Base-by-base conservation (phyloP, 2,329 filamentous ascomycete genomes). In the Beauveria asiatica region DNA sequence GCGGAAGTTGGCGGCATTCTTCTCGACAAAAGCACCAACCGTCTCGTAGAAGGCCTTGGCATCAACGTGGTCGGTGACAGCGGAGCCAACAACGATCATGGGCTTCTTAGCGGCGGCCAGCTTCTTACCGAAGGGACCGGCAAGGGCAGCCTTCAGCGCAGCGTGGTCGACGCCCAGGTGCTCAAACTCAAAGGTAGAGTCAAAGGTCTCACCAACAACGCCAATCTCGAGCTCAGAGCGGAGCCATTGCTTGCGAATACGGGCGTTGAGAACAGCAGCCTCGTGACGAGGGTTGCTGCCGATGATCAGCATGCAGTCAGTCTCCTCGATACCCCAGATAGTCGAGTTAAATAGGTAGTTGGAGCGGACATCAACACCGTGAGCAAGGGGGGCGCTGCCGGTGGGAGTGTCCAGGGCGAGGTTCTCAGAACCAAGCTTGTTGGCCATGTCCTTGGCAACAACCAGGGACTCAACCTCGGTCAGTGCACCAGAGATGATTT, bases 321-420 rank as follows among this genome's bases (percentile, higher is more conserved):
- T 91, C 70, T 96, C 90, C 76, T 99, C 94, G 42, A 97, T 89
- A 70, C 92, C 94, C 73, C 85, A 88, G 70, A 99, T 96, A 74
- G 83, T 90, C 42, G 92, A 96, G 83, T 99, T 99, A 83, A 99
- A 97, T 49, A 91, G 81, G 76, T 95, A 99, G 79, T 94, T 99
- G 62, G 92, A 90, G 65, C 93, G 90, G 62, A 97, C 83, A 70
- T 99, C 94, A 64, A 97, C 78, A 74, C 94, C 94, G 76, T 99
- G 94, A 41, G 93, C 89, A 64, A 97, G 78, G 16, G 94, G 94
- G 65, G 87, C 80, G 75, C 83, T 88, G 64, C 94, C 94, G 60
- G 85, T 85, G 44, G 92, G 90, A 71, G 92, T 92, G 73, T 99
- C 94, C 49, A 97, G 84, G 63, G 92, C 90, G 63, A 99, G 81